Evolutionary conservation across 2,329 filamentous ascomycete genomes (phyloP), one percentile per base, ranked within the genome.

Genomic region (Botrytis byssoidea): DNA sequence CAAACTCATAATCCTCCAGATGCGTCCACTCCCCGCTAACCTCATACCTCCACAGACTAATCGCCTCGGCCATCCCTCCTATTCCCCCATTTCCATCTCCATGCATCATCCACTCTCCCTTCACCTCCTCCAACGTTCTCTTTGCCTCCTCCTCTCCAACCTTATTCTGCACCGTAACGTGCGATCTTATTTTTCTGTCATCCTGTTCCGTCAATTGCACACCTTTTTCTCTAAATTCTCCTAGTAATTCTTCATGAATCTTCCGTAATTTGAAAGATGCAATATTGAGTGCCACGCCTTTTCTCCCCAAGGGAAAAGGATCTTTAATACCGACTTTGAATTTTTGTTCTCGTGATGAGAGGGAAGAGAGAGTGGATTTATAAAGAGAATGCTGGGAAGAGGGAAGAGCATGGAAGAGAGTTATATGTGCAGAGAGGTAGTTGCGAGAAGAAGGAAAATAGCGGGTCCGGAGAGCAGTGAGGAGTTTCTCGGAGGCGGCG

Each of bases 101-200:
- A 4, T 57, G 12, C 48, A 55, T 32, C 40, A 46, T 42, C 64
- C 57, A 70, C 37, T 48, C 46, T 40, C 25, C 37, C 37, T 20
- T 70, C 48, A 74, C 22, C 37, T 55, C 46, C 22, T 60, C 64
- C 37, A 73, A 60, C 35, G 70, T 70, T 14, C n/a, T 51, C 60
- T 51, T 72, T 37, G 60, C 70, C 16, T 73, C 73, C 12, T 59
- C 59, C 32, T 72, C 64, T 22, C 60, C 70, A 25, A 74, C 73
- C 63, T 72, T 72, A 59, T 68, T 72, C 60, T 74, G 73, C 44
- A 74, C 70, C 25, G 70, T 74, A 51, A 74, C 71, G 73, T 74
- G 73, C 18, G 73, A 65, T 9, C 46, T 65, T 22, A 70, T 32
- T 29, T 37, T 66, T 25, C 40, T 59, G 32, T 32, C 42, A 66